Base-by-base conservation (phyloP, 371 early-diverging fungal genomes). In the Phascolomyces articulosus region DNA sequence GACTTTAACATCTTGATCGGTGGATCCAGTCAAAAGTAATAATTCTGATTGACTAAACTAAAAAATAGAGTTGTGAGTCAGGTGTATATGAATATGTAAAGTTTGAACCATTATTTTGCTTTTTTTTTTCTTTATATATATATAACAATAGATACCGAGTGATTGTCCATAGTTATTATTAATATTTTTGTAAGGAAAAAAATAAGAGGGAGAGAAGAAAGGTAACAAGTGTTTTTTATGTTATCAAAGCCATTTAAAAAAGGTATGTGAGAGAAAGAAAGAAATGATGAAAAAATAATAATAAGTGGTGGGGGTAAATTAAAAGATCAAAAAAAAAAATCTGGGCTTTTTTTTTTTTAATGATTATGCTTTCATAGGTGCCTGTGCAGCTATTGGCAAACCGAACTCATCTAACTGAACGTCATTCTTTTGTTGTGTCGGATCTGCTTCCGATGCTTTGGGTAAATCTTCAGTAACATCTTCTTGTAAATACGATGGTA, bases 401-500 rank as follows among this genome's bases (percentile, higher is more conserved):
- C 86, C 86, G 76, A 84, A 86, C 60, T 86, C 86, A 61, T 86
- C 86, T 74, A 86, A 49, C 55, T 74, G 72, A 10, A 79, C 78
- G 41, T 78, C 73, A 10, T 75, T 61, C 20, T 72, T 62, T 57
- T 67, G 55, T 27, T 56, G 24, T 40, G 49, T 41, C 38, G 83
- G 75, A 27, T 87, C 79, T 26, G 84, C 74, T 38, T 85, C 81
- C 21, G 81, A 73, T 6, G 80, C 77, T 26, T 79, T 82, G 3
- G 85, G 87, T 48, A 85, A 73, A 6, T 81, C 80, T 9, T 73
- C 74, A 8, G 73, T 64, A 18, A 73, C 69, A 20, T 64, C 69
- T 26, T 88, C 88, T 58, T 88, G 88, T 23, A 90, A 69, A 68
- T 90, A 90, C 18, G 87, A 86, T 7, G 90, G 90, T 40, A 88